Percentiles rank a stretch among this genome's conserved stretches.
phyloP scores from a whole-genome alignment of 441 rosid genomes.

The Pelargonium citronellum region DNA sequence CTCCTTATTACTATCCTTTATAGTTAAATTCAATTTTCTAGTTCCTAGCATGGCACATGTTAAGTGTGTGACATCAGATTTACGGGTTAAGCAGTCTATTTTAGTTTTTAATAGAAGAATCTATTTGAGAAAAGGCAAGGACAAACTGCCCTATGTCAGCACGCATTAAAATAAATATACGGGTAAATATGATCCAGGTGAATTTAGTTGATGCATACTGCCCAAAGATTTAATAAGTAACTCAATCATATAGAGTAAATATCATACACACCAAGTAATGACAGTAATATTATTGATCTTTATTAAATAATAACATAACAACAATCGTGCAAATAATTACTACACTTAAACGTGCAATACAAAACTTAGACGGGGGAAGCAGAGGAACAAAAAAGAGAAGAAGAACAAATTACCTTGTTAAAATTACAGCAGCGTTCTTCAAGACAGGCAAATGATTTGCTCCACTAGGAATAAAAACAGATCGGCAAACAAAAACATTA shows the following conservation, averaged over 20 bases:
- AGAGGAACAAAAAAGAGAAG: conserved; percentile 9
- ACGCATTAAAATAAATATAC: neutral
- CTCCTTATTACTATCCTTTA: no score
- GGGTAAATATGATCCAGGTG: neutral
- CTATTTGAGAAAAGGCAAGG: neutral
- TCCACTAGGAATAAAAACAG: conserved; percentile 49
- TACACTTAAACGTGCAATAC: neutral
- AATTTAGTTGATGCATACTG: neutral
- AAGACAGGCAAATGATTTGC: conserved; percentile 57
- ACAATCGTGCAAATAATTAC: neutral
- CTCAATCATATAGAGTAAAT: neutral
- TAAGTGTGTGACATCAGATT: no score
- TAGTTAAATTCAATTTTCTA: no score
- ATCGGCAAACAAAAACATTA: conserved; percentile 56
- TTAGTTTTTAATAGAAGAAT: neutral
- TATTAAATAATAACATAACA: neutral
- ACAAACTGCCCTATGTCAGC: neutral
- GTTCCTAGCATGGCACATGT: no score
- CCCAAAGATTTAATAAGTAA: neutral
- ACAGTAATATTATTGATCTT: neutral
- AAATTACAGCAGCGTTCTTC: conserved; percentile 50
- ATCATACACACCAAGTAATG: neutral
- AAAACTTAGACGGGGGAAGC: neutral
- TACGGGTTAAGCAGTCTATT: no score
- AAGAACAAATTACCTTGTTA: conserved; percentile 41